Conservation (phyloP, 768 basidiomycete genomes). For the Boletellus sp. region DNA sequence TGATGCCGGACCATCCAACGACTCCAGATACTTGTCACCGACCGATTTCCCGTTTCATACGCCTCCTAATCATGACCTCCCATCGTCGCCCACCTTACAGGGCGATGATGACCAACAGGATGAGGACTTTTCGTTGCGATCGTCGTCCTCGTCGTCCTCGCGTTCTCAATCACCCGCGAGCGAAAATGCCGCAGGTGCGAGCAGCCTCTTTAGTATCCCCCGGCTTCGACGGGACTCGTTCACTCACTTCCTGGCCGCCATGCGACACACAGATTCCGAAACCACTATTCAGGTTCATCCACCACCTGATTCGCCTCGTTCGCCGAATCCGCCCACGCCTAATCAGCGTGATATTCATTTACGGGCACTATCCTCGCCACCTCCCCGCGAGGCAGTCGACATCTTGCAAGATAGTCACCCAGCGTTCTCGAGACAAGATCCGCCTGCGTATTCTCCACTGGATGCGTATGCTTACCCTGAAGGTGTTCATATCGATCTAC, state of each 20-base stretch:
- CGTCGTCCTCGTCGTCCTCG: slow-evolving; percentile 33
- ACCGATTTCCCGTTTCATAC: slow-evolving; percentile 62
- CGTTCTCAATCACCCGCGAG: slow-evolving; percentile 57
- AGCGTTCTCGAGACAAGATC: slow-evolving; percentile 54
- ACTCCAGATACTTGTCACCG: slow-evolving; percentile 55
- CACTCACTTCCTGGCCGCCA: slow-evolving; percentile 59
- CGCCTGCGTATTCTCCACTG: slow-evolving; percentile 86
- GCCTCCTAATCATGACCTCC: slow-evolving; percentile 46
- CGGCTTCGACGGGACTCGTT: slow-evolving; percentile 61
- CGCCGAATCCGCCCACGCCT: slow-evolving; percentile 83
- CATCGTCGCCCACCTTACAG: slow-evolving; percentile 34
- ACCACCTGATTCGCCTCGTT: slow-evolving; percentile 75
- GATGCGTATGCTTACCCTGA: slow-evolving; percentile 81
- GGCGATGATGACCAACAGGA: slow-evolving; percentile 23
- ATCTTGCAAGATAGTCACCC: slow-evolving; percentile 29
- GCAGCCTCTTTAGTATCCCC: slow-evolving; percentile 74
- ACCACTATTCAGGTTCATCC: slow-evolving; percentile 68
- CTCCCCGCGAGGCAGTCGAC: slow-evolving; percentile 14
- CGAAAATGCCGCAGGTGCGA: slow-evolving; percentile 69
- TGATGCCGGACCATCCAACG: slow-evolving; percentile 48
- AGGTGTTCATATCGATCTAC: slow-evolving; percentile 90
- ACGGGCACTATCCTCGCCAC: slow-evolving; percentile 45
- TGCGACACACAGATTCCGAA: slow-evolving; percentile 64
- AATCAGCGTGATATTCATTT: slow-evolving; percentile 78
- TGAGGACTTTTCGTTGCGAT: slow-evolving; percentile 26